Evolutionary conservation across 179 eudicot species (phyloP), one percentile per base, ranked within the genome.

Genomic region (Monotropa hypopitys): DNA sequence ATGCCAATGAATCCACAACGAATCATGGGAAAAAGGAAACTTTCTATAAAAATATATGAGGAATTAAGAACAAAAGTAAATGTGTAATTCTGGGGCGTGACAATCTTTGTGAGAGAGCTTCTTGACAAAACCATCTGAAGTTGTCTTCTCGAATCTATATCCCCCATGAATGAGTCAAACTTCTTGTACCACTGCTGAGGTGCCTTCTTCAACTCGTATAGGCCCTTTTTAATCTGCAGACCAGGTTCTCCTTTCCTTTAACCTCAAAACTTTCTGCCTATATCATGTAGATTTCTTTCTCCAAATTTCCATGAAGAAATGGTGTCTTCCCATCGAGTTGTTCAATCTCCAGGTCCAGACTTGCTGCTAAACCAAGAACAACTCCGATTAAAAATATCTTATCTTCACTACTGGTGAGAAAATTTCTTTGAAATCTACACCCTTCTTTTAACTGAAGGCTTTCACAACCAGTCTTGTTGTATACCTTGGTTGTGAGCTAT

Each of bases 381-480:
- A 49, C 40, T n/a, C 13, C 42, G 23, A n/a, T n/a, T n/a, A 68
- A 74, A 5, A 70, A 50, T 0, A 32, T 21, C 35, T n/a, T n/a
- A 73, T 47, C 26, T 38, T 74, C 12, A 74, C 69, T 1, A 74
- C 33, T 3, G 7, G 33, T 3, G 75, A 75, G 35, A 79, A 79
- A 80, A 38, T 54, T 11, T 74, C 59, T 12, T 53, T n/a, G 18
- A 47, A 75, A 18, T 75, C 71, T 2, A 56, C 20, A 0, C 61
- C 61, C 21, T 23, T 35, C 26, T 23, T 21, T n/a, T 74, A 50
- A 9, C 50, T 35, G 16, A 38, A 79, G 0, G 68, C 73, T 2
- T 74, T 78, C 35, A 72, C 62, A 2, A 53, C 26, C 50, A 47
- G 1, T 6, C 50, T 47, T 47, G 50, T 12, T 5, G 6, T 47